Base-by-base conservation (phyloP, 345 rosid genomes). In the Corchorus olitorius region DNA sequence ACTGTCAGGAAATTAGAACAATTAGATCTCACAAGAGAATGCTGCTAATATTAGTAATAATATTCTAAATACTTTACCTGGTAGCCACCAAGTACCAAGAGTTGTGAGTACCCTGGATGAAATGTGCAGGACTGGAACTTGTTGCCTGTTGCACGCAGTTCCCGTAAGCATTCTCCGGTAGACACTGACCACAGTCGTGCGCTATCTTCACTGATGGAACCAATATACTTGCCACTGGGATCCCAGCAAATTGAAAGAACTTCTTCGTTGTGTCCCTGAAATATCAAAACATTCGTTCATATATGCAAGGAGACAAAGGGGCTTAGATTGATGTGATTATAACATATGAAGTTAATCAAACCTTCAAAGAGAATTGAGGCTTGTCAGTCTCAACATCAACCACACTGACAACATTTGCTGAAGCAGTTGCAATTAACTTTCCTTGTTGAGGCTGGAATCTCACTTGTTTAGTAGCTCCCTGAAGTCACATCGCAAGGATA, bases 161-260 rank as follows among this genome's bases (percentile, higher is more conserved):
- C 74, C 22, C 53, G 66, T 46, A 70, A 34, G 72, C 81, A 84
- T 41, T 69, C 73, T 70, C 74, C 71, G 5, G 60, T 67, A 6
- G 74, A 27, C 11, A 37, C 67, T 27, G 86, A 84, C 82, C 84
- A 84, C 17, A 78, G 11, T 35, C 67, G 70, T 33, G 81, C 80
- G 55, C 71, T 69, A 37, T 84, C 82, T 76, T 76, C 78, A 54
- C 84, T 78, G 7, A 84, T 75, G 33, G 84, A 84, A 58, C 82
- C 84, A 72, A 83, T 72, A 58, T 76, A 70, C 34, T 78, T 59
- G 16, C 84, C 82, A 53, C 75, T 78, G 37, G 48, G 2, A 76
- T 81, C 80, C 86, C 86, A 81, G 73, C 81, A 81, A 53, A 78
- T 62, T 35, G 76, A 84, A 43, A 73, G 63, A 69, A 84, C 75